Evolutionary conservation across 495 filamentous ascomycete species (phyloP), one percentile per base, ranked within the genome.

Genomic region (Amorphotheca resinae): DNA sequence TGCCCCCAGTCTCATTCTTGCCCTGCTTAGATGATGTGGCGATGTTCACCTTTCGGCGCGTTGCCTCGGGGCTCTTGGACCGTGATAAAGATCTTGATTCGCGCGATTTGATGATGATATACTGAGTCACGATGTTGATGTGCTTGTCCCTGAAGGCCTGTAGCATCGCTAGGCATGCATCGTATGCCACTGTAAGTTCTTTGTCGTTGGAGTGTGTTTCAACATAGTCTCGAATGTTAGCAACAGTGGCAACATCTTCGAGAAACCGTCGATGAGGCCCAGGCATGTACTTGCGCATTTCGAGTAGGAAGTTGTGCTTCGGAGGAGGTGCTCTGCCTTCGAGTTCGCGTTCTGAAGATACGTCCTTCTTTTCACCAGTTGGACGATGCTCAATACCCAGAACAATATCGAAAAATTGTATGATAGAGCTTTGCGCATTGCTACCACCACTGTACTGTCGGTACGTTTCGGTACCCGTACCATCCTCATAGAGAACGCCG

Each of bases 271-370:
- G 80, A 54, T 98, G 91, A 0, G 84, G 74, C 1, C 87, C 87
- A 3, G 91, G 91, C 91, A 98, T 98, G 65, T 98, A 98, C 2
- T 67, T 72, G 38, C 87, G 84, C 91, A 98, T 98, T 43, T 95
- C 91, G 52, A 82, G 76, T 57, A 96, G 86, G 69, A 98, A 98
- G 50, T 86, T 87, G 64, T 95, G 77, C 18, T 76, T 73, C 11
- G 80, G 71, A 6, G 71, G 69, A 11, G 72, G 65, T 4, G 70
- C 63, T 8, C 66, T 64, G 3, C 71, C 72, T 31, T 75, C 69
- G 11, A 66, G 59, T 28, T 69, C 65, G 25, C 59, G 59, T 22
- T 69, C 68, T 0, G 66, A 60, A n/a, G 55, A 25, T n/a, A 55
- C 51, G 38, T 64, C 61, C 33, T 63, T 64, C 53, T 72, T 76